Evolutionary conservation across 1,284 basidiomycete species (phyloP), one percentile per base, ranked within the genome.

Genomic region (Thecaphora thlaspeos): DNA sequence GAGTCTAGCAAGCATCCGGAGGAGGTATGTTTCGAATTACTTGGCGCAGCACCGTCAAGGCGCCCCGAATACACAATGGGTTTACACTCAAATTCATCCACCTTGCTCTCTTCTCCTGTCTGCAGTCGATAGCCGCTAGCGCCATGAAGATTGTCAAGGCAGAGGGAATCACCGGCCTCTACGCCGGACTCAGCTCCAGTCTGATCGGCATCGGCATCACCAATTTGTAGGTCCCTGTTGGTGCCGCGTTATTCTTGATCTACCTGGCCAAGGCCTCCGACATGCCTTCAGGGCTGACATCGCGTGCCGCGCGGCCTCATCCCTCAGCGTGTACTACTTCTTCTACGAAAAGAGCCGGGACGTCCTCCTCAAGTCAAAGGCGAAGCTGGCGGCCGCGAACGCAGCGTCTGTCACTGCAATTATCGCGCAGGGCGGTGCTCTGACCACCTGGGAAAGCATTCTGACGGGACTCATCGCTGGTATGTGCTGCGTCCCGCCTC

Each of bases 191-290:
- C 21, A 85, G 83, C 63, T 91, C 91, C 22, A 90, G 88, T 70
- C 81, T 97, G 52, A 81, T 93, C 34, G 94, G 92, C 2, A 91
- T 98, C 61, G 90, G 90, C 15, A 83, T 96, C 26, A 95, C 93
- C 30, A 97, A 98, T 79, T 92, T 90, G 68, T 70, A 51, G 46
- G 69, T 70, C 22, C 14, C 26, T 11, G 26, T 28, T 5, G 26
- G 7, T 11, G 5, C 26, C 7, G 7, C 26, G 26, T 11, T 28
- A 5, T 5, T 28, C 26, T 5, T 28, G 26, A 7, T 28, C n/a
- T n/a, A n/a, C n/a, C n/a, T n/a, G n/a, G n/a, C n/a, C n/a, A n/a
- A n/a, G n/a, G n/a, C n/a, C n/a, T n/a, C 30, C 17, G 28, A 12
- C n/a, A n/a, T n/a, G n/a, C n/a, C n/a, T n/a, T n/a, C n/a, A n/a